Evolutionary conservation across 225 moss, liverwort and hornwort genomes (phyloP).

Genomic region (Thuidium tamariscinum): DNA sequence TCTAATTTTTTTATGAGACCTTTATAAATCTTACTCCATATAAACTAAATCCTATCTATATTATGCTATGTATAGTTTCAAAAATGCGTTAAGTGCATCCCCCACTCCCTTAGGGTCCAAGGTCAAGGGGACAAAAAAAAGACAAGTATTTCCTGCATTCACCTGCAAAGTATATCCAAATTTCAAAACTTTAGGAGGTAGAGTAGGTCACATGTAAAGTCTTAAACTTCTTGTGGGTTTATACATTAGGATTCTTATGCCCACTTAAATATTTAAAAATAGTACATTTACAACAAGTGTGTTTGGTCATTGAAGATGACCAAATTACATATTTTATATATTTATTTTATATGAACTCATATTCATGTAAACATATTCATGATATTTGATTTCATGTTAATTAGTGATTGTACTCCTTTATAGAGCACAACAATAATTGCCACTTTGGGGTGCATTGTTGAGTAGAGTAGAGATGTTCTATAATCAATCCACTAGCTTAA

Average conservation of each 20-base stretch:
- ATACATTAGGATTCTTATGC: background rate
- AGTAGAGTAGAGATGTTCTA: accelerated
- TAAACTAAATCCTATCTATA: too few relatives aligned
- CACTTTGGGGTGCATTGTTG: too few relatives aligned
- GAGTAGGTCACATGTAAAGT: background rate
- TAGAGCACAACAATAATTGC: too few relatives aligned
- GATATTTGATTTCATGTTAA: background rate
- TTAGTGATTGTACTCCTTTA: too few relatives aligned
- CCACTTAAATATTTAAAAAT: background rate
- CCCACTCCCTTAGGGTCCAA: too few relatives aligned
- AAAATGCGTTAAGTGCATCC: too few relatives aligned
- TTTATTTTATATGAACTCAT: too few relatives aligned
- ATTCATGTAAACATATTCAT: accelerated
- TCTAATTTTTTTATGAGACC: too few relatives aligned
- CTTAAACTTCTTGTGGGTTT: background rate
- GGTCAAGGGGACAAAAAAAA: too few relatives aligned
- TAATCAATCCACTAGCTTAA: background rate
- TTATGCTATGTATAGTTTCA: too few relatives aligned
- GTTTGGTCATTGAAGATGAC: accelerated
- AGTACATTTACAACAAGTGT: accelerated
- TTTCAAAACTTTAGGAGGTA: background rate
- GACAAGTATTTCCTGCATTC: too few relatives aligned
- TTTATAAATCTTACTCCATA: too few relatives aligned
- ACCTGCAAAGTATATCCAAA: accelerated
- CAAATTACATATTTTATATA: background rate